Evolutionary conservation across 805 yeast genomes (phyloP), one percentile per base, ranked within the genome.

Genomic region (Kregervanrija delftensis): DNA sequence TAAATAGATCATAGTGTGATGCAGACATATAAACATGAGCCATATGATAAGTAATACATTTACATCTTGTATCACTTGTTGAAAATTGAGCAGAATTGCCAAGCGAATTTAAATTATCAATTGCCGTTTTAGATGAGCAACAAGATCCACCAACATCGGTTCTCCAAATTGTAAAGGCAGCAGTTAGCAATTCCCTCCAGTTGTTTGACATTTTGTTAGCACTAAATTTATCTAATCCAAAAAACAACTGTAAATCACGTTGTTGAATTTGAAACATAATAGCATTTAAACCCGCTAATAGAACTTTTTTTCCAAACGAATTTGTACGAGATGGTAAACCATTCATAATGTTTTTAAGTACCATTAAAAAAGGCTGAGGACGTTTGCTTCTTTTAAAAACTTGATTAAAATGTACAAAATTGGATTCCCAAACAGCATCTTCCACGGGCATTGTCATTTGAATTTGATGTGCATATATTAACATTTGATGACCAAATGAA

Each of bases 1-100:
- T 81, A 43, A 84, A 84, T 46, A 85, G 77, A 60, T 87, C 95
- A 60, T 84, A 81, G 50, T 85, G 87, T 45, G 85, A 81, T 30
- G 83, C 73, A 42, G 86, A 77, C 58, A 86, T 74, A 38, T 80
- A 75, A 12, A 85, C 77, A 56, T 84, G 90, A 1, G 86, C 79
- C 66, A 84, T 69, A 57, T 86, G 90, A 60, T 79, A 83, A 43
- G 81, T 76, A 0, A 87, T 81, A 47, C 78, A 73, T 49, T 77
- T 78, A 60, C 86, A 82, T 40, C 80, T 69, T 2, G 74, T 65
- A 49, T 69, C 77, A 35, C 58, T 60, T 22, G 53, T 52, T 28
- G 63, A 55, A 49, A 62, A 65, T 44, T 64, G 66, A 8, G 61
- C 48, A 12, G 66, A 53, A 48, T 53, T 54, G 6, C 53, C 55